Evolutionary conservation across 768 basidiomycete species (phyloP).

Genomic region (Zangia roseola): DNA sequence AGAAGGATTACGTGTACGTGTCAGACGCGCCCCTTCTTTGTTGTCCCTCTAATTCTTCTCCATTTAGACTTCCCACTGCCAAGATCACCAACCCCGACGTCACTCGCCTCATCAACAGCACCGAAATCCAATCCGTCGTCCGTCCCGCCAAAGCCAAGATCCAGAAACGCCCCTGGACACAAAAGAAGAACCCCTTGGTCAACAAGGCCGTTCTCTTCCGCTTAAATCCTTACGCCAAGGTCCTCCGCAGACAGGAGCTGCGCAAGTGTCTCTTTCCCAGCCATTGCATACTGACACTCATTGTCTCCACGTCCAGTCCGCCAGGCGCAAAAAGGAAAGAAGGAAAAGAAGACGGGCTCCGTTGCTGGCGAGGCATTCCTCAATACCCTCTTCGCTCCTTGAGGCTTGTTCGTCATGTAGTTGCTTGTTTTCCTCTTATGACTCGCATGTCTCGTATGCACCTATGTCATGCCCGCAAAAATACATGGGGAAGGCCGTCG

Average conservation of each 20-base stretch:
- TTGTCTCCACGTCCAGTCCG: constrained; percentile 50
- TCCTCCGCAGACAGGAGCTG: constrained; percentile 83
- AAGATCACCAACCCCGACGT: constrained; percentile 98
- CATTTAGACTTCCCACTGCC: constrained; percentile 78
- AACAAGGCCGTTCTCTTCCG: constrained; percentile 96
- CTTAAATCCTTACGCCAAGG: constrained; percentile 98
- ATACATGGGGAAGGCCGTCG: constrained; percentile 1
- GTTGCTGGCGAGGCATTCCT: constrained; percentile 83
- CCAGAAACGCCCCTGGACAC: constrained; percentile 94
- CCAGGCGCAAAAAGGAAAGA: constrained; percentile 59
- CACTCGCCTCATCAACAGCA: constrained; percentile 96
- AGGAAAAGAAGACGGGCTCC: constrained; percentile 61
- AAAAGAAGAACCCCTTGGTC: constrained; percentile 97
- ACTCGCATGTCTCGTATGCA: constrained; percentile 13
- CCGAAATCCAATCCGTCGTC: constrained; percentile 96
- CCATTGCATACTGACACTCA: background rate
- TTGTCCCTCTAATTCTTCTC: background rate
- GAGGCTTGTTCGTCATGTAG: constrained; percentile 29
- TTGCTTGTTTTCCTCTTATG: constrained; percentile 4
- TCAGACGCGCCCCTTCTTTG: background rate
- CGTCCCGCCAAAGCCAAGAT: constrained; percentile 83
- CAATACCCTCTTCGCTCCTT: constrained; percentile 81
- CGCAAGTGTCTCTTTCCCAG: constrained; percentile 51
- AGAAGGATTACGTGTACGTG: constrained; percentile 85
- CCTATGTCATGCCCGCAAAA: constrained; percentile 17